Base-by-base conservation (phyloP, 768 basidiomycete species). In the Phanerodontia chrysosporium region DNA sequence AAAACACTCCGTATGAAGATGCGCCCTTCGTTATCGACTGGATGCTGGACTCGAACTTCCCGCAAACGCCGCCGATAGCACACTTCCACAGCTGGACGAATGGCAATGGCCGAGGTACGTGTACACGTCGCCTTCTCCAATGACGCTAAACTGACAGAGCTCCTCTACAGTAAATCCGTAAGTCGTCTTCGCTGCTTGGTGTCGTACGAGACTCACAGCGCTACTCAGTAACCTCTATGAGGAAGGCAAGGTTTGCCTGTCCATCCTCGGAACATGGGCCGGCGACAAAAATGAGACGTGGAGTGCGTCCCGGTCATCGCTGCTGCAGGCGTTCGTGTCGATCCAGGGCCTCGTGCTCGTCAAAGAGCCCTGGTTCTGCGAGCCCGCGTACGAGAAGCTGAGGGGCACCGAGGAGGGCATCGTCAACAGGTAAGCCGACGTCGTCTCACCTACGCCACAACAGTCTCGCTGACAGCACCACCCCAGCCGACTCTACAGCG, bases 11-110 rank as follows among this genome's bases (percentile, higher is more conserved):
- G n/a, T 97, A 96, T 64, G 84, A 92, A 70, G 89, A 95, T 70
- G 92, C 92, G 21, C 95, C 95, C 0, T 95, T 96, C 73, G 87
- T 97, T 25, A 96, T 97, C 58, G 95, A 98, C 73, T 93, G 91
- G 91, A 84, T 86, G 80, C 76, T 93, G 12, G 91, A 90, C 66
- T 90, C 84, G 55, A 86, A 88, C 70, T 97, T 89, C 69, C 93
- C 87, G 46, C 84, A 85, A 63, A 83, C 77, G 60, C 93, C 95
- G 13, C 95, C 95, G 0, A 77, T 84, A 57, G 95, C 95, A 10
- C 89, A 92, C 74, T 98, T 98, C 72, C 80, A 87, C 51, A 94
- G 92, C 60, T 95, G 93, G 90, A 97, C 95, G 5, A 92, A 93
- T 71, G 94, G 94, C 2, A 92, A 94, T 67, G 94, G 94, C 29